Evolutionary conservation across 495 filamentous ascomycete species (phyloP).

Genomic region (Neurospora tetrasperma): DNA sequence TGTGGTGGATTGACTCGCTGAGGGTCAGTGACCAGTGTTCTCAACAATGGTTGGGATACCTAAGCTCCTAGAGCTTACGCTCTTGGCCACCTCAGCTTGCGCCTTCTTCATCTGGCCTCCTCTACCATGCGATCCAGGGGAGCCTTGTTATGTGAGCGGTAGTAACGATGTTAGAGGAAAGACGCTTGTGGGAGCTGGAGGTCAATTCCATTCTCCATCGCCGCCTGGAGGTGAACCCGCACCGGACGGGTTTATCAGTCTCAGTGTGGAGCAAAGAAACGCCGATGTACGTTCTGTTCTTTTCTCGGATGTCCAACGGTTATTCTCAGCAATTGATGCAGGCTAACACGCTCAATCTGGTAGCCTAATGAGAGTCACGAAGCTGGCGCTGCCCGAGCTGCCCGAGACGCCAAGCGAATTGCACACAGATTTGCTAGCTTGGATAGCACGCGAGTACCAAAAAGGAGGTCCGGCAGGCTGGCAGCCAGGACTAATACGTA

Average conservation of each 20-base stretch:
- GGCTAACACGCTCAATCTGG: conserved; percentile 2
- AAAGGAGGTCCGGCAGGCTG: conserved; percentile 7
- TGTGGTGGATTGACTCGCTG: not conserved
- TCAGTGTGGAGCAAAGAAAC: conserved; percentile 9
- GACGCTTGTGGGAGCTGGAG: conserved; percentile 1
- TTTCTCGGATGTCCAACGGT: not conserved
- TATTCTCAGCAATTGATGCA: not conserved
- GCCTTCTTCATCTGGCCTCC: conserved; percentile 27
- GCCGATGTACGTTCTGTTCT: conserved; percentile 10
- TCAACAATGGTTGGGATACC: conserved; percentile 32
- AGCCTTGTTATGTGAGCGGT: conserved; percentile 4
- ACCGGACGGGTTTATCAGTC: conserved; percentile 1
- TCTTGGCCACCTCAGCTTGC: conserved; percentile 29
- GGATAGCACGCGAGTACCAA: conserved; percentile 1
- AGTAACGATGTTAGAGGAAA: not conserved
- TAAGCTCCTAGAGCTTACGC: conserved; percentile 28
- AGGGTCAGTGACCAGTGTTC: not conserved
- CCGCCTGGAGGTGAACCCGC: not conserved
- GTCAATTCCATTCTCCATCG: not conserved
- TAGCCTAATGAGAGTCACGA: conserved; percentile 8
- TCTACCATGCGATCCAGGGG: conserved; percentile 14
- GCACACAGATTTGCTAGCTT: conserved; percentile 14
- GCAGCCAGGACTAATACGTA: conserved; percentile 39
- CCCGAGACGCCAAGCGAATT: conserved; percentile 9
- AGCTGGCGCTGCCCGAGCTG: conserved; percentile 6